Evolutionary conservation across 1,139 yeast species (phyloP), one percentile per base, ranked within the genome.

Genomic region (Magnusiomyces paraingens): DNA sequence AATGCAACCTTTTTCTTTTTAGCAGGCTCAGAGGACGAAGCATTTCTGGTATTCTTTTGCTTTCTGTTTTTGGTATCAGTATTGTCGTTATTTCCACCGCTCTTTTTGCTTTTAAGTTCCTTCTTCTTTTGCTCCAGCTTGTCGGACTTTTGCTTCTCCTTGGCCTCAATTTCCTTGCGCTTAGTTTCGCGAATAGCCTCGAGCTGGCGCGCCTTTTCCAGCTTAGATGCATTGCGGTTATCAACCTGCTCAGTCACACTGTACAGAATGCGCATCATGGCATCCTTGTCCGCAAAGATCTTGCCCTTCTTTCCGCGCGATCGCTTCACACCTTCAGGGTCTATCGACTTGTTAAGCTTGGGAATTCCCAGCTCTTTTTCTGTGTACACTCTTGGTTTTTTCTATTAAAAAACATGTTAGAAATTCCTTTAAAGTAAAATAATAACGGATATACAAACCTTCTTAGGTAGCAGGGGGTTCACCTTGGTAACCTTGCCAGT

Each of bases 281-380:
- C 70, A 65, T 87, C 93, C 58, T 87, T 94, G 51, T 73, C 86
- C 32, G 90, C 84, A 69, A 91, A 90, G 64, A 84, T 85, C 74
- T 93, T 93, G 52, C 98, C 98, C 73, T 91, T 93, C 71, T 91
- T 93, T 52, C 97, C 97, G 58, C 78, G 78, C 60, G 77, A 79
- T 62, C 80, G 80, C 50, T 76, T 77, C 62, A 86, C 83, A 10
- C 87, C 89, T 48, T 96, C 97, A 0, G 98, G 96, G 50, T 82
- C 80, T 45, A 91, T 78, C 10, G 97, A 89, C 62, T 79, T 84
- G 68, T 93, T 93, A 63, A 91, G 77, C 29, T 78, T 75, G 40
- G 97, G 97, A 49, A 90, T 73, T 45, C 84, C 81, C 47, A 91
- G 75, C 64, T 89, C 95, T 57, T 82, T 83, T 63, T 90, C 97